Base-by-base conservation (phyloP, 129 eudicot species). In the Flaveria bidentis region DNA sequence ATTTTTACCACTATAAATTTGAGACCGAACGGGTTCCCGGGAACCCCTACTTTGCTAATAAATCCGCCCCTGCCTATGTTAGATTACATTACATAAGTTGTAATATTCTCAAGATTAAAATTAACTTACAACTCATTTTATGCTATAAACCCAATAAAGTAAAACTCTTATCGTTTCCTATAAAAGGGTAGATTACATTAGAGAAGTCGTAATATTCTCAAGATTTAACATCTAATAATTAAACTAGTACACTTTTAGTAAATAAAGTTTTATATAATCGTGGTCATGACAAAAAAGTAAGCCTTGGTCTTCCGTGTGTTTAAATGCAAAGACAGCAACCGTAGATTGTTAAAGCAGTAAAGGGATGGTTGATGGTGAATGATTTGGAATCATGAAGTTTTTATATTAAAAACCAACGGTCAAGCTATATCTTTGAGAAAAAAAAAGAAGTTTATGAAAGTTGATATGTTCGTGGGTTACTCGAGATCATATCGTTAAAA, bases 321-420 rank as follows among this genome's bases (percentile, higher is more conserved):
- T 57, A 69, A 69, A 69, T 69, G 61, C 50, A 69, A 25, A 73
- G 20, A 15, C 42, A 18, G 60, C 68, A 77, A 18, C 81, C 81
- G 75, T 77, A 56, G 67, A 53, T 33, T 76, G 67, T 9, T 76
- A 76, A 76, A 52, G 60, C n/a, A 9, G 18, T 55, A 76, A 77
- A 67, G 46, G 58, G 53, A 67, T 41, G 66, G 23, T 56, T 68
- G 58, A 55, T 41, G 15, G 67, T 67, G 74, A 67, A 66, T 66
- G 44, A 65, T 66, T 66, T 30, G 52, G 55, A 76, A 77, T 77
- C 68, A 30, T 30, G 64, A 25, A 17, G 25, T 68, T 6, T 42
- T 49, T 77, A 53, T 53, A 9, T 25, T 53, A 25, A 44, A 26
- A 77, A 77, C 60, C 69, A 56, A 44, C 17, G 75, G 75, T 68